A percentile compares a stretch with the other conserved stretches of the same genome.
Evolutionary conservation across 306 rosid genomes (phyloP).

Genomic region (Lathyrus oleraceus): DNA sequence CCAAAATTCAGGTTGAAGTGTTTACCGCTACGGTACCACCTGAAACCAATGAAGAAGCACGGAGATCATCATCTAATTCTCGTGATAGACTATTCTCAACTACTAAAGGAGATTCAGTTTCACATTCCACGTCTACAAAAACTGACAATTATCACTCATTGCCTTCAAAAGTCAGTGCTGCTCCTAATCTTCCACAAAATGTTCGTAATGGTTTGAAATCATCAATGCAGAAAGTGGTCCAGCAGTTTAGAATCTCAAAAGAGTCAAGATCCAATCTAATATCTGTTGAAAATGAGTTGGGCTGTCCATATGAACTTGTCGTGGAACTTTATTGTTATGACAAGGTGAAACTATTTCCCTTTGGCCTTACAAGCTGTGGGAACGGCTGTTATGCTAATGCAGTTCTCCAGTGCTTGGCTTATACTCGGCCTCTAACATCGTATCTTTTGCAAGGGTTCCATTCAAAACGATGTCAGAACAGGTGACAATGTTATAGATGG

Average conservation of each 20-base stretch:
- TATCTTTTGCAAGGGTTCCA: slow-evolving; percentile 74
- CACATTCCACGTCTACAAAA: too few relatives aligned
- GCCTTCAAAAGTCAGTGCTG: too few relatives aligned
- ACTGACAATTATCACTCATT: too few relatives aligned
- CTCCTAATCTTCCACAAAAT: slow-evolving; percentile 54
- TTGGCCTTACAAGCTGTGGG: slow-evolving; percentile 77
- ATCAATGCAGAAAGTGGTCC: slow-evolving; percentile 68
- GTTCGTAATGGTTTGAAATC: slow-evolving; percentile 64
- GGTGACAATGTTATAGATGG: slow-evolving; percentile 78
- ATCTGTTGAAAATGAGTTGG: slow-evolving; percentile 54
- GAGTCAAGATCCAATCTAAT: slow-evolving; percentile 43
- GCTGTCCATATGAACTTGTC: slow-evolving; percentile 64
- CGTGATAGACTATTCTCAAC: too few relatives aligned
- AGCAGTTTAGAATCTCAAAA: slow-evolving; percentile 69
- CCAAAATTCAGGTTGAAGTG: too few relatives aligned
- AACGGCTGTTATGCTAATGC: slow-evolving; percentile 91
- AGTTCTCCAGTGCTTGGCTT: slow-evolving; percentile 81
- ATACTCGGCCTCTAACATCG: slow-evolving; percentile 67
- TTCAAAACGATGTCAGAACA: slow-evolving; percentile 61
- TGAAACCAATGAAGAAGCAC: too few relatives aligned
- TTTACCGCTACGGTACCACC: too few relatives aligned
- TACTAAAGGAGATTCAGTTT: too few relatives aligned
- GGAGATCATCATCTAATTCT: too few relatives aligned
- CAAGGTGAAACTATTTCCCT: slow-evolving; percentile 60
- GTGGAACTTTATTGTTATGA: slow-evolving; percentile 59